Evolutionary conservation across 352 stramenopile genomes (phyloP), one percentile per base, ranked within the genome.

Genomic region (Plasmopara viticola): DNA sequence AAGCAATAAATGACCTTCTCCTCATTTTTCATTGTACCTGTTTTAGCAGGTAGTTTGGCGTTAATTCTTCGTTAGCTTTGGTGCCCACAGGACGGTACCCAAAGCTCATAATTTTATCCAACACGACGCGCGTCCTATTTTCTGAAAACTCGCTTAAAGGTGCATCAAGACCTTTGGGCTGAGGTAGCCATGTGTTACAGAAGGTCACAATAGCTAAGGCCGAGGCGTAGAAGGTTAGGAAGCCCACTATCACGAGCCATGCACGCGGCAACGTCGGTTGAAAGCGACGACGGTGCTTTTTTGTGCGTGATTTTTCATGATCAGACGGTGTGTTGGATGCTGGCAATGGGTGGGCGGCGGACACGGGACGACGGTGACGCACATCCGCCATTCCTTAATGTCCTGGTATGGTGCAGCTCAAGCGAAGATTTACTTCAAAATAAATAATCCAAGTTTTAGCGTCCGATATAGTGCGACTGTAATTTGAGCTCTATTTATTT

Each of bases 31-130:
- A 25, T 25, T 4, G 45, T 12, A 83, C 72, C 64, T 86, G 60
- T 17, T 60, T 28, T 9, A 90, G 45, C 6, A 90, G 52, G 34
- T 82, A 90, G 8, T 42, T 56, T 2, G 79, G 79, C 12, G 73
- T 86, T 17, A 79, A 53, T 56, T 77, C 73, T 34, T 90, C 79
- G 45, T 90, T 90, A 20, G 74, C 78, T 45, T 64, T 58, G 4
- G 71, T 81, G 18, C 79, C 79, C 2, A 90, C 74, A 0, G 73
- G 73, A 14, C 78, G 79, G 48, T 83, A 87, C 9, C 79, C 76
- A 41, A 87, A 85, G 62, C 70, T 74, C 73, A 87, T 83, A 47
- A 90, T 82, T 10, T 72, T 43, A 40, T 87, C 74, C 29, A 90
- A 50, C 38, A 86, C 67, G 4, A 74, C 60, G 6, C 79, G 69